These are phyloP conservation scores for Periconia sp. DNA, from an alignment of 2,329 filamentous ascomycete genomes.

Conservation along the genomic window DNA sequence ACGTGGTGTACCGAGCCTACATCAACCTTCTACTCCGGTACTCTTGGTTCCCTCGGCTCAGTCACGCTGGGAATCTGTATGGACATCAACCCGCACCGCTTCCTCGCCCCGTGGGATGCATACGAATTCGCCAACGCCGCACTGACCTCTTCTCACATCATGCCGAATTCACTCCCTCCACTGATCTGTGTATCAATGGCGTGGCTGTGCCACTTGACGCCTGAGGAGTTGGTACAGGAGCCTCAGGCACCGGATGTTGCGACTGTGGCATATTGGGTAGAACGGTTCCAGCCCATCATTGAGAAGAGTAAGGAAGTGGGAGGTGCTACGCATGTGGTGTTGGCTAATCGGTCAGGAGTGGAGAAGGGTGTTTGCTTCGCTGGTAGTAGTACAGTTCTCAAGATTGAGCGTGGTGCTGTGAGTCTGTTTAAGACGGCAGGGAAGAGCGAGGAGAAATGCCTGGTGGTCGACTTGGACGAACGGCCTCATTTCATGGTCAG, in stretches of 20 bases:
- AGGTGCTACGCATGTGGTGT: conserved; percentile 65
- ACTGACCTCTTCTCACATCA: conserved; percentile 42
- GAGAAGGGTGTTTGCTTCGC: conserved; percentile 70
- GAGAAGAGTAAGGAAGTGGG: conserved; percentile 28
- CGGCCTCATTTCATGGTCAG: conserved; percentile 38
- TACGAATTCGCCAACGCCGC: conserved; percentile 64
- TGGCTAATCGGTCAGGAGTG: conserved; percentile 69
- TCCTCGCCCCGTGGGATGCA: conserved; percentile 58
- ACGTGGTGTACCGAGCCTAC: conserved; percentile 61
- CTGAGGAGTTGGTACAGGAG: conserved; percentile 53
- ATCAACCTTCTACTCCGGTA: conserved; percentile 39
- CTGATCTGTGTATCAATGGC: conserved; percentile 76
- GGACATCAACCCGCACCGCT: conserved; percentile 66
- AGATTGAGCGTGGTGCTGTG: conserved; percentile 66
- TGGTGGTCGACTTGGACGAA: conserved; percentile 66
- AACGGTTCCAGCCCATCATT: conserved; percentile 64
- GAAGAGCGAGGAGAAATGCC: conserved; percentile 67
- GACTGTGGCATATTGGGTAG: conserved; percentile 75
- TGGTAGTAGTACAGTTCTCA: conserved; percentile 72
- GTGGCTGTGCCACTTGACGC: conserved; percentile 64
- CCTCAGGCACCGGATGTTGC: conserved; percentile 65
- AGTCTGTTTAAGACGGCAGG: conserved; percentile 70
- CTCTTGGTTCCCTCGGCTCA: conserved; percentile 37
- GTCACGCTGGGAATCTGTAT: conserved; percentile 55
- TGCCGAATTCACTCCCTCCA: conserved; percentile 47